phyloP scores from a whole-genome alignment of 1,284 basidiomycete genomes.

The Tilletia walkeri region DNA sequence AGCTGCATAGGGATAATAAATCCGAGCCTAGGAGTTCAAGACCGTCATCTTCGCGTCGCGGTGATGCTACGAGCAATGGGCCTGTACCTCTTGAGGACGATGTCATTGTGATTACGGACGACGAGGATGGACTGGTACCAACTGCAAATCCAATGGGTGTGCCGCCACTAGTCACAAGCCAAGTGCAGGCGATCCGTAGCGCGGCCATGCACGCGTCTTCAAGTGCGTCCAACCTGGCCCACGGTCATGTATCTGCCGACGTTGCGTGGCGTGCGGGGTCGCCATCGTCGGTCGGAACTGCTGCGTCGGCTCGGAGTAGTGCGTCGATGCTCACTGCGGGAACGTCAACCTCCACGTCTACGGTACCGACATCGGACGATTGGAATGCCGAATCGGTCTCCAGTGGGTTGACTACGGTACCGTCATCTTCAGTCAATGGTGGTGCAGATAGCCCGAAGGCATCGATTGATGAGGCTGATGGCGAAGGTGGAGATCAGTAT shows the following conservation, averaged over 20 bases:
- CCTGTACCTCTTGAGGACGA: neutral
- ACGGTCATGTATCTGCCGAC: neutral
- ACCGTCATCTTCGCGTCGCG: neutral
- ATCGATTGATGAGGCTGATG: neutral
- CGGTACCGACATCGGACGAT: conserved; percentile 10
- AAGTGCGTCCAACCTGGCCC: neutral
- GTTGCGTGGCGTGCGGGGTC: conserved; percentile 11
- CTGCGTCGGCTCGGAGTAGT: conserved; percentile 4
- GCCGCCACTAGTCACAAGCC: neutral
- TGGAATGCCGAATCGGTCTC: neutral
- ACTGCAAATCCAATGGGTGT: neutral
- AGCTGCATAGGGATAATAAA: too few species aligned
- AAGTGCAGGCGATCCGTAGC: neutral
- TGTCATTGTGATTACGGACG: conserved; percentile 8
- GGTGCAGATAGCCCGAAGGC: neutral
- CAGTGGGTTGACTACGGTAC: neutral
- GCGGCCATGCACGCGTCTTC: neutral
- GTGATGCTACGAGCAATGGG: neutral
- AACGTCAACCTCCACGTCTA: neutral
- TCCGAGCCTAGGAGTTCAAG: neutral
- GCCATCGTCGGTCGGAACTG: conserved; percentile 2
- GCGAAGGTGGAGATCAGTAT: neutral
- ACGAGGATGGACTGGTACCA: neutral
- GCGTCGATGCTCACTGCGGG: neutral
- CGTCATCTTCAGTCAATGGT: too few species aligned